Conservation (phyloP, 2,329 filamentous ascomycete species). For the Dactylellina cionopaga region DNA sequence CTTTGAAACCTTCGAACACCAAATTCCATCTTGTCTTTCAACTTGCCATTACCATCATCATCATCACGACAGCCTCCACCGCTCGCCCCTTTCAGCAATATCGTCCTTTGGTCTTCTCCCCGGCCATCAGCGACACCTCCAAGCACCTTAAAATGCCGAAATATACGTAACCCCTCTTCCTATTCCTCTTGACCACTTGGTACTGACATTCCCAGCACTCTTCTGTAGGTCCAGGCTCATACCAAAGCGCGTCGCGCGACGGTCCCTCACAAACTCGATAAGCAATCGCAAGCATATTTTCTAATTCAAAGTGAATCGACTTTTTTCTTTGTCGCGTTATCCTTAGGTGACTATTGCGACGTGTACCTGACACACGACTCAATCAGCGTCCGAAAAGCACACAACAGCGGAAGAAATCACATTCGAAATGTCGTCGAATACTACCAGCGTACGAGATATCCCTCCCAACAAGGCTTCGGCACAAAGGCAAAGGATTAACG, state of each 20-base stretch:
- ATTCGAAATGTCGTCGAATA: conserved; percentile 97
- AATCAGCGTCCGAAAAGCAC: conserved; percentile 98
- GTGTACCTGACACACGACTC: conserved; percentile 99
- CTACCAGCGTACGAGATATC: conserved; percentile 78
- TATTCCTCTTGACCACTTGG: conserved; percentile 51
- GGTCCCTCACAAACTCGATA: conserved; percentile 52
- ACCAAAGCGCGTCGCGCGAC: conserved; percentile 14
- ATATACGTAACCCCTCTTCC: conserved; percentile 70
- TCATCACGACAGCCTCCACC: not conserved
- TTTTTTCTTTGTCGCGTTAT: conserved; percentile 47
- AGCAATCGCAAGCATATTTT: conserved; percentile 55
- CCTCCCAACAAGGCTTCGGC: not conserved
- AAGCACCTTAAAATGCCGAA: conserved; percentile 76
- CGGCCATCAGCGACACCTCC: not conserved
- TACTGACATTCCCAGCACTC: conserved; percentile 67
- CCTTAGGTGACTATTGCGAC: conserved; percentile 91
- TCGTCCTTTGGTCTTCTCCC: conserved; percentile 1
- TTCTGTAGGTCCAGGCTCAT: conserved; percentile 69
- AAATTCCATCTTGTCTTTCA: too few species aligned
- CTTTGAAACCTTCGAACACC: not conserved
- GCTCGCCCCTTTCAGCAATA: not conserved
- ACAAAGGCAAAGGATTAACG: not conserved
- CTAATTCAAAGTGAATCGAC: conserved; percentile 45
- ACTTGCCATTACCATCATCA: not conserved
- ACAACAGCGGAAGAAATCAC: conserved; percentile 96